phyloP scores from a whole-genome alignment of 768 basidiomycete genomes.

The Chlorophyllum brunneum region DNA sequence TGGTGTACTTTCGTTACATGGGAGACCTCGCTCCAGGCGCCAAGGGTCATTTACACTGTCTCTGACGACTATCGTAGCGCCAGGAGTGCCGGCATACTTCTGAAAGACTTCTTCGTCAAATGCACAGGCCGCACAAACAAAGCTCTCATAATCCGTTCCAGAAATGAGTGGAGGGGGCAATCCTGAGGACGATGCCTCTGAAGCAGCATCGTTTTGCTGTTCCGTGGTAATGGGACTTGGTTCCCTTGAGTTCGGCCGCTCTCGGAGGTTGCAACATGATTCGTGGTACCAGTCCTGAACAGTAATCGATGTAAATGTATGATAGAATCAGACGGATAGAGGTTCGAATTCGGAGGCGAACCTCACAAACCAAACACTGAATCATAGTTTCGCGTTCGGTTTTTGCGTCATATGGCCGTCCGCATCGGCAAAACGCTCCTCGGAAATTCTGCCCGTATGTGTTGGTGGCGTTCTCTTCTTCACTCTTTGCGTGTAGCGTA shows the following conservation, averaged over 20 bases:
- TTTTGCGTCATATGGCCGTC: constrained; percentile 64
- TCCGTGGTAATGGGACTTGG: constrained; percentile 27
- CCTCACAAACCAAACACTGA: constrained; percentile 84
- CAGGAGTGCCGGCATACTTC: constrained; percentile 65
- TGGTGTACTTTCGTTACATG: background rate
- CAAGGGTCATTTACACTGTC: constrained; percentile 43
- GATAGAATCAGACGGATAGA: background rate
- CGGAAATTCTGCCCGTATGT: constrained; percentile 73
- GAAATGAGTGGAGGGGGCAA: constrained; percentile 67
- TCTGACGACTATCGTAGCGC: constrained; percentile 65
- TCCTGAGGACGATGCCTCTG: constrained; percentile 59
- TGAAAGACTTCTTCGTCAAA: constrained; percentile 45
- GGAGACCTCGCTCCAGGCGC: constrained; percentile 25
- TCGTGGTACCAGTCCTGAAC: constrained; percentile 90
- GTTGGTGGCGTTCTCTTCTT: constrained; percentile 58
- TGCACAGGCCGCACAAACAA: constrained; percentile 75
- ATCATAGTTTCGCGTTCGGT: constrained; percentile 84
- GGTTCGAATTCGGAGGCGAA: constrained; percentile 30
- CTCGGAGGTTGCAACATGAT: constrained; percentile 79
- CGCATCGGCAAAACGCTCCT: constrained; percentile 72
- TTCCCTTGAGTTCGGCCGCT: constrained; percentile 51
- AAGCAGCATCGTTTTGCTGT: constrained; percentile 43
- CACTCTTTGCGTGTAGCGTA: constrained; percentile 50
- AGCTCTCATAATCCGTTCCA: constrained; percentile 67
- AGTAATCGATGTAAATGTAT: background rate